phyloP scores from a whole-genome alignment of 2,329 filamentous ascomycete genomes.

The Venturia oleaginea region DNA sequence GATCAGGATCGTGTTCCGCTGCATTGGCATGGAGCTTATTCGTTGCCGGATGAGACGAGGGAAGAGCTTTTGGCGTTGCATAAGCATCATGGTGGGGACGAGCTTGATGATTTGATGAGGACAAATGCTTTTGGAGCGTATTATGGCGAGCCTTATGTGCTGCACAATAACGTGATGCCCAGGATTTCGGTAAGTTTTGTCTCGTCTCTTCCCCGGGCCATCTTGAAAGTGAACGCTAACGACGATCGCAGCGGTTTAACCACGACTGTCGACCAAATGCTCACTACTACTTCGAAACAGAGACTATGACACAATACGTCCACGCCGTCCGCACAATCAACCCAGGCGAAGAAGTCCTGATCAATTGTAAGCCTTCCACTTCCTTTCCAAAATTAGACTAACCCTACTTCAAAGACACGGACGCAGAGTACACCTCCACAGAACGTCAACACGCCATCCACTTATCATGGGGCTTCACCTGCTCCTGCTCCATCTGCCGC shows the following conservation, averaged over 20 bases:
- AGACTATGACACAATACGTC: conserved; percentile 22
- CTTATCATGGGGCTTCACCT: conserved; percentile 24
- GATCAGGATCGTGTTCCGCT: conserved; percentile 6
- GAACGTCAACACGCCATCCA: conserved; percentile 19
- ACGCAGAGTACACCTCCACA: conserved; percentile 17
- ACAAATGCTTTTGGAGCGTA: conserved; percentile 14
- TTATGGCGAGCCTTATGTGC: not conserved
- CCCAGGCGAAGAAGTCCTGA: conserved; percentile 23
- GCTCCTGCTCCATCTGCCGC: conserved; percentile 24
- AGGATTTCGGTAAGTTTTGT: conserved; percentile 11
- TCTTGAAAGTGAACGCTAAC: not conserved
- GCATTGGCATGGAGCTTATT: conserved; percentile 10
- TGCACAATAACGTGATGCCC: conserved; percentile 12
- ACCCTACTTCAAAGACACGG: conserved; percentile 20
- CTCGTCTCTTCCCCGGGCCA: not conserved
- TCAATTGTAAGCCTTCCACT: conserved; percentile 21
- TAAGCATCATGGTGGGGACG: conserved; percentile 11
- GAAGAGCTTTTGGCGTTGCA: conserved; percentile 13
- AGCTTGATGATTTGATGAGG: conserved; percentile 11
- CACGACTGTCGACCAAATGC: conserved; percentile 28
- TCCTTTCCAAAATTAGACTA: not conserved
- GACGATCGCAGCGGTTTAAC: conserved; percentile 23
- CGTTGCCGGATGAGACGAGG: conserved; percentile 11
- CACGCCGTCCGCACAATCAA: conserved; percentile 23
- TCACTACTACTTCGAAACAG: conserved; percentile 25